These are phyloP conservation scores for Didymella exigua DNA, from an alignment of 2,329 filamentous ascomycete species.

Conservation along the genomic window DNA sequence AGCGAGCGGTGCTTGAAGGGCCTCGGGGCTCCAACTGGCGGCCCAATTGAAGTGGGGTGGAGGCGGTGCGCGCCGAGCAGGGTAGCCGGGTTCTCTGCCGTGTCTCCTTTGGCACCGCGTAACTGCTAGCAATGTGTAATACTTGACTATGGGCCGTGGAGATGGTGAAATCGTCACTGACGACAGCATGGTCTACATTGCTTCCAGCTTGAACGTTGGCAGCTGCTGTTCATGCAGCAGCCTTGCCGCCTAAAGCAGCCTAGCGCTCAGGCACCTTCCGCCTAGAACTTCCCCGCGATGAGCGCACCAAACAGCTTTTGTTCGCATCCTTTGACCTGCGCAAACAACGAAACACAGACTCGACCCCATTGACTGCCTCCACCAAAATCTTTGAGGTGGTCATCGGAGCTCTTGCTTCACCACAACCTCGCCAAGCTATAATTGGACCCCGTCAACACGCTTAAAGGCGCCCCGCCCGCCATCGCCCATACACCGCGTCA, in stretches of 20 bases:
- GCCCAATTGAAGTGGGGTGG: slow-evolving; percentile 39
- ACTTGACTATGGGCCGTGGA: neutral
- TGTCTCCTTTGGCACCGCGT: slow-evolving; percentile 10
- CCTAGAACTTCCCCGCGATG: slow-evolving; percentile 32
- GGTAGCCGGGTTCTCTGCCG: slow-evolving; percentile 30
- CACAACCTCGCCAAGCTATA: neutral
- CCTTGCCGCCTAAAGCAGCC: slow-evolving; percentile 27
- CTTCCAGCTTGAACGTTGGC: slow-evolving; percentile 20
- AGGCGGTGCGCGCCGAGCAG: slow-evolving; percentile 35
- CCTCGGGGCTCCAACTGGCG: slow-evolving; percentile 32
- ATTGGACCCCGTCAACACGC: neutral
- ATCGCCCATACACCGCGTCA: slow-evolving; percentile 4
- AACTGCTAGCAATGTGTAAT: slow-evolving; percentile 1
- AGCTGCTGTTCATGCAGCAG: slow-evolving; percentile 29
- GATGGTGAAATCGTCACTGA: neutral
- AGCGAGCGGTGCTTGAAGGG: slow-evolving; percentile 26
- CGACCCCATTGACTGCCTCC: slow-evolving; percentile 8
- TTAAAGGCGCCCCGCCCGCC: slow-evolving; percentile 4
- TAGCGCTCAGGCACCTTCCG: slow-evolving; percentile 30
- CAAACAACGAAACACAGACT: slow-evolving; percentile 9
- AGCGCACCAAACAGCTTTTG: slow-evolving; percentile 17
- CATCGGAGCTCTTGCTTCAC: neutral
- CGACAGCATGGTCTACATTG: neutral
- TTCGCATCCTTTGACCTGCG: slow-evolving; percentile 21
- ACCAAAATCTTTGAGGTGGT: neutral